Evolutionary conservation across 805 yeast genomes (phyloP).

Genomic region (Candida krabiensis): DNA sequence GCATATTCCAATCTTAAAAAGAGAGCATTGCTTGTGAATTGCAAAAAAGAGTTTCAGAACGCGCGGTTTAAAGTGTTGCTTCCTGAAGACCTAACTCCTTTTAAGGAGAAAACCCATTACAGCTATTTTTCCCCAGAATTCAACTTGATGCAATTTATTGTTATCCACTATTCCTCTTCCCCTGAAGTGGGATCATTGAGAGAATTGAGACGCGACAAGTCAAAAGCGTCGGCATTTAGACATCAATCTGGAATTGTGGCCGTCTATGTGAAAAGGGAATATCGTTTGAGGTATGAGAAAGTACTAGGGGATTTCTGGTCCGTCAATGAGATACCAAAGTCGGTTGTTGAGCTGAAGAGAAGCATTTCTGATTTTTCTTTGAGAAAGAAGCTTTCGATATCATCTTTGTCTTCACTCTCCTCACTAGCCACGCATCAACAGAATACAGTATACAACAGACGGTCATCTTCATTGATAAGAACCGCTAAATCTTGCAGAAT

Average conservation of each 20-base stretch:
- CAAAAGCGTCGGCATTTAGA: not conserved
- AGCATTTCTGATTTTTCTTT: slow-evolving; percentile 20
- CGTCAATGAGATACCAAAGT: slow-evolving; percentile 28
- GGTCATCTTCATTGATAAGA: slow-evolving; percentile 10
- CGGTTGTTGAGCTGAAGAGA: slow-evolving; percentile 13
- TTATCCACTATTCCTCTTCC: slow-evolving; percentile 9
- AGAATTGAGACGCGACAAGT: slow-evolving; percentile 8
- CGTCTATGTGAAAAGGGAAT: slow-evolving; percentile 14
- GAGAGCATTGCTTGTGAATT: slow-evolving; percentile 8
- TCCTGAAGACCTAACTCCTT: slow-evolving; percentile 15
- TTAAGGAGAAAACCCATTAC: slow-evolving; percentile 14
- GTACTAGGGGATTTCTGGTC: slow-evolving; percentile 34
- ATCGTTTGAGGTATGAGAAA: slow-evolving; percentile 28
- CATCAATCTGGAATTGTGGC: slow-evolving; percentile 1
- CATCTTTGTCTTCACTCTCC: slow-evolving; percentile 15
- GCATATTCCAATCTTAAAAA: slow-evolving; percentile 24
- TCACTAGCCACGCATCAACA: slow-evolving; percentile 12
- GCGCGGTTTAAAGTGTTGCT: slow-evolving; percentile 16
- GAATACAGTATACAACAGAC: slow-evolving; percentile 4
- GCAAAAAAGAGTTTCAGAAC: slow-evolving; percentile 7
- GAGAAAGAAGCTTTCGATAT: slow-evolving; percentile 17
- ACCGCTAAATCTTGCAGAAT: slow-evolving; percentile 6
- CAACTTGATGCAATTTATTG: slow-evolving; percentile 23
- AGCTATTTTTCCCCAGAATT: slow-evolving; percentile 24
- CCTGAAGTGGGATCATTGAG: slow-evolving; percentile 11